Base-by-base conservation (phyloP, 1,139 yeast species). In the Suhomyces bribrorum region DNA sequence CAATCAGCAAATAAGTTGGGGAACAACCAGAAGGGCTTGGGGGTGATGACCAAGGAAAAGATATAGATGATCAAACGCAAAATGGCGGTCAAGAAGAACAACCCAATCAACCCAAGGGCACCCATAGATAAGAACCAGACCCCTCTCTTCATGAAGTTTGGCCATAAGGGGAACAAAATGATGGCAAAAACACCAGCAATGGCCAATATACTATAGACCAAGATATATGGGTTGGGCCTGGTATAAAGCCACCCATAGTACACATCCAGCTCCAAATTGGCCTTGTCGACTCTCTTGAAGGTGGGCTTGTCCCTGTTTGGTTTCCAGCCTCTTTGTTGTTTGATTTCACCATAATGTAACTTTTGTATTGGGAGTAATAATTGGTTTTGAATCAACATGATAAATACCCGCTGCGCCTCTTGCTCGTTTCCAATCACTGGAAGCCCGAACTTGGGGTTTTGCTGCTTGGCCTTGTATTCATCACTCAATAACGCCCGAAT, bases 151-250 rank as follows among this genome's bases (percentile, higher is more conserved):
- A 92, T 81, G 62, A 82, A 79, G 34, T 73, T 59, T 15, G 99
- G 99, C 99, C 99, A 92, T 54, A 92, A 75, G 46, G 98, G 99
- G 81, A 88, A 94, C 56, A 92, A 74, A 26, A 92, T 87, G 31
- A 89, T 66, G 2, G 87, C 77, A 52, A 92, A 82, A 8, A 89
- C 80, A 15, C 75, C 89, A 9, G 69, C 73, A 29, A 90, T 66
- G 26, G 86, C 75, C 62, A 88, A 62, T 39, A 73, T 63, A 45
- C 95, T 79, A 61, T 86, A 79, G 51, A 77, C 53, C 60, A 79
- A 50, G 72, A 88, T 64, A 64, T 67, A 76, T 35, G 87, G 77
- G 47, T 86, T 86, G 36, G 89, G 88, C 43, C 90, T 88, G 46
- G 77, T 79, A 64, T 82, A 89, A 43, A 80, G 73, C 98, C 98